A percentile compares a stretch with the other conserved stretches of the same genome.
These are phyloP conservation scores for Cyberlindnera euphorbiae DNA, from an alignment of 805 yeast species.

Conservation along the genomic window DNA sequence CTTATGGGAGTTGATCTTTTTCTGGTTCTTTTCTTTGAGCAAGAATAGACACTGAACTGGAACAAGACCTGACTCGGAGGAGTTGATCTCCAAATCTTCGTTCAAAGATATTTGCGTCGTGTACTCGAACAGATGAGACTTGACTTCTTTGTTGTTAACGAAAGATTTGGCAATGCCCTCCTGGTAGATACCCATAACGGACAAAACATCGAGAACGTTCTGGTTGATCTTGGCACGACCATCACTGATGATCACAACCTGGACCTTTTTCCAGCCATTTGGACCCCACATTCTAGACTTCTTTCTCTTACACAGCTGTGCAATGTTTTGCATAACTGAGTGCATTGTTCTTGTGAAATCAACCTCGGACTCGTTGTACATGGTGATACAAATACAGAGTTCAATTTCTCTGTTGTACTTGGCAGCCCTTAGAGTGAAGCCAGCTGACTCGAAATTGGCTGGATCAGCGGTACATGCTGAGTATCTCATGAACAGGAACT, in stretches of 20 bases:
- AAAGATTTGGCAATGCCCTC: constrained; percentile 94
- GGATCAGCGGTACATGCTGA: constrained; percentile 96
- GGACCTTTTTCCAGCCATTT: constrained; percentile 95
- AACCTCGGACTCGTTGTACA: constrained; percentile 94
- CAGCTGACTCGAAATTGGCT: constrained; percentile 71
- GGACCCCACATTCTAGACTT: constrained; percentile 91
- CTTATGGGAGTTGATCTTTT: constrained; percentile 94
- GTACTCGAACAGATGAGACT: constrained; percentile 92
- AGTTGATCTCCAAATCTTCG: constrained; percentile 82
- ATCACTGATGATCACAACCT: constrained; percentile 86
- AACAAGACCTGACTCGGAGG: constrained; percentile 83
- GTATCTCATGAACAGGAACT: constrained; percentile 92
- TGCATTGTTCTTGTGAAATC: constrained; percentile 91
- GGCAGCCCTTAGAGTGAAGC: constrained; percentile 82
- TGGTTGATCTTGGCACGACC: constrained; percentile 88
- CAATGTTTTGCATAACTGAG: constrained; percentile 87
- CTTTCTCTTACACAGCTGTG: constrained; percentile 77
- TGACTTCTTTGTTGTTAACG: constrained; percentile 87
- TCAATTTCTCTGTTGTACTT: constrained; percentile 90
- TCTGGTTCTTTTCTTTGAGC: constrained; percentile 85
- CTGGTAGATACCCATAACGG: constrained; percentile 95
- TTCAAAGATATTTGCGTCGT: constrained; percentile 94
- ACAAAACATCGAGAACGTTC: constrained; percentile 79
- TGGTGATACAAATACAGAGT: constrained; percentile 85
- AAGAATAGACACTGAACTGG: constrained; percentile 95